Evolutionary conservation across 768 basidiomycete species (phyloP), one percentile per base, ranked within the genome.

Genomic region (Boletellus sp.): DNA sequence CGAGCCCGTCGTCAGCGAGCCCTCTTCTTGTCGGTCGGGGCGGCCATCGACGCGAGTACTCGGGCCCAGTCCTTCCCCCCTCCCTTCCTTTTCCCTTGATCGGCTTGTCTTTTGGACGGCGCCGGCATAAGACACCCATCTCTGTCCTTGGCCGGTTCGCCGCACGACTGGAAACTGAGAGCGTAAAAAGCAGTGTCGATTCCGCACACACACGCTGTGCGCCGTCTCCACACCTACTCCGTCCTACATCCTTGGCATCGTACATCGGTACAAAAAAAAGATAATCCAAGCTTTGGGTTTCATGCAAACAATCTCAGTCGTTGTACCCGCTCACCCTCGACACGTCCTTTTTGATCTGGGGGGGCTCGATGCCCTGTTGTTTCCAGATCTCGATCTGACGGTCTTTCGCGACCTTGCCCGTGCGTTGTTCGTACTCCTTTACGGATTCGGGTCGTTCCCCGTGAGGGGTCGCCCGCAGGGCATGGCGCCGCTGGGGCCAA

Each of bases 391-490:
- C 87, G 33, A 82, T 58, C 64, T 87, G 81, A 50, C 86, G 76
- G 66, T 92, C 88, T 55, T 83, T 84, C 0, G 88, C 87, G 42
- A 72, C 64, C 63, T 84, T 84, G 13, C 88, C 87, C 1, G 77
- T 81, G 56, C 73, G 58, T 38, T 62, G 64, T 64, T 84, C 81
- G 62, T 89, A 91, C 39, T 81, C 85, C 38, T 72, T 79, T 17
- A 90, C 90, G 0, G 84, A 87, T n/a, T 74, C 74, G 1, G 90
- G 90, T 53, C 76, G 78, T 64, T 91, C 87, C 12, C 81, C 90
- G 54, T 86, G 87, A 46, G 90, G 90, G 3, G 90, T 92, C 10
- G 83, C 85, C 41, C 90, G 81, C 33, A 90, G 72, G 13, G 86
- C 90, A 62, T 92, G 90, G 26, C 90, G 79, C 34, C 77, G 81